These are phyloP conservation scores for Candida wancherniae DNA, from an alignment of 805 yeast genomes.

Conservation along the genomic window DNA sequence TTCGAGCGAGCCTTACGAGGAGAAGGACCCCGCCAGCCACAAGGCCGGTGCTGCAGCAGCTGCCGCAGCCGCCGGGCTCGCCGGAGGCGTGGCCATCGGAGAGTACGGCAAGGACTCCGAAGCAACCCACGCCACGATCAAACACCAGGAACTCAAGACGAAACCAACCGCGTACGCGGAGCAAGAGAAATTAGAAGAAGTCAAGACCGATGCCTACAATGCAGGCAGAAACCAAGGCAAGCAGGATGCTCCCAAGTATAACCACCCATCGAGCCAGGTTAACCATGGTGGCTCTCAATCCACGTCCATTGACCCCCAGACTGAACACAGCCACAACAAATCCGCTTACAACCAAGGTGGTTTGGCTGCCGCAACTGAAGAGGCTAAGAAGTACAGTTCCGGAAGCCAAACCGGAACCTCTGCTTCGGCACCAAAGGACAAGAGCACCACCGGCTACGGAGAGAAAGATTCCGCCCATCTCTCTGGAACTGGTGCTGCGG, in stretches of 20 bases:
- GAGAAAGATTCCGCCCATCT: neutral
- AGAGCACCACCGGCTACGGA: too few species aligned
- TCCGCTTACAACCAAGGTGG: conserved; percentile 30
- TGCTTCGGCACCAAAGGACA: too few species aligned
- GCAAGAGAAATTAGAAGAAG: conserved; percentile 11
- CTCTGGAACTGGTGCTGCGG: neutral
- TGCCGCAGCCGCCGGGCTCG: conserved; percentile 9
- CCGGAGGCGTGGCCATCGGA: conserved; percentile 14
- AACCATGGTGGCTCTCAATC: neutral
- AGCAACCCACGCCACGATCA: conserved; percentile 21
- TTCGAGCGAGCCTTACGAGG: neutral
- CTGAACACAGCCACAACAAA: conserved; percentile 27
- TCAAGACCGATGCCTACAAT: conserved; percentile 16
- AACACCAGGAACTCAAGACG: conserved; percentile 19
- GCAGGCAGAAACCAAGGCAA: conserved; percentile 16
- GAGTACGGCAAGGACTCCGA: conserved; percentile 17
- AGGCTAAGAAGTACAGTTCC: conserved; percentile 7
- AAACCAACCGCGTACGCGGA: conserved; percentile 19
- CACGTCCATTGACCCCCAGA: conserved; percentile 16
- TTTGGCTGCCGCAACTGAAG: conserved; percentile 18
- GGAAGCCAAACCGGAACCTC: too few species aligned
- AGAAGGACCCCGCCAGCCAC: conserved; percentile 2
- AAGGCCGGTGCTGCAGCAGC: conserved; percentile 11
- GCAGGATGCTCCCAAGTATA: conserved; percentile 3
- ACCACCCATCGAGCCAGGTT: conserved; percentile 2